Percentiles rank a stretch among this genome's conserved stretches.
Conservation (phyloP, 108 stramenopile species). For the Poteriospumella lacustris region DNA sequence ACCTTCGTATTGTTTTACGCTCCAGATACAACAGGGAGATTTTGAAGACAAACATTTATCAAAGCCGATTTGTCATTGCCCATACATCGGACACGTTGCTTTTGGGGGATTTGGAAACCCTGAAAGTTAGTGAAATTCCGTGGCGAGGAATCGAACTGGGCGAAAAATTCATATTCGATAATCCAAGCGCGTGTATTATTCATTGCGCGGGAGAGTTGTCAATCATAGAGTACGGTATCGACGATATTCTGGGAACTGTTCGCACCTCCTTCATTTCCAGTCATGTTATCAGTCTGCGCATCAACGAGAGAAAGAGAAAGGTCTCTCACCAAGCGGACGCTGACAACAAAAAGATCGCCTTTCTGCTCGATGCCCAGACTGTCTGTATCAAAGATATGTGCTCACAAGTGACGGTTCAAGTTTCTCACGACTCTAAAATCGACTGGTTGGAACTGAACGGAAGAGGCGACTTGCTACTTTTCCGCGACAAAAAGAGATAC, state of each 20-base stretch:
- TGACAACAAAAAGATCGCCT: conserved; percentile 60
- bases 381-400: conserved; percentile 56
- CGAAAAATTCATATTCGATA: conserved; percentile 61
- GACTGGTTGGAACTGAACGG: conserved; percentile 64
- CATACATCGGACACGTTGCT: conserved; percentile 56
- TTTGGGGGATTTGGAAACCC: conserved; percentile 54
- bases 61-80: conserved; percentile 54
- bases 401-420: conserved; percentile 38
- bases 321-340: conserved; percentile 5
- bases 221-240: conserved; percentile 58
- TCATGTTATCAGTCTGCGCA: conserved; percentile 53
- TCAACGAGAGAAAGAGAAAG: conserved; percentile 49
- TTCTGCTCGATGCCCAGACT: conserved; percentile 57
- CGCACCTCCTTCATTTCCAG: conserved; percentile 51
- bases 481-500: conserved; percentile 51
- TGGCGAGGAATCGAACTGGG: conserved; percentile 40
- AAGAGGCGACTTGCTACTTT: conserved; percentile 52
- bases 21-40: conserved; percentile 55
- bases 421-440: conserved; percentile 51
- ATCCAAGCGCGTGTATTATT: conserved; percentile 46
- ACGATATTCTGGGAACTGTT: conserved; percentile 55
- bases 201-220: conserved; percentile 54
- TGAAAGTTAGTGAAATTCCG: conserved; percentile 54
- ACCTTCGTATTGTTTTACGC: conserved; percentile 46
- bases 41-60: conserved; percentile 54